A percentile compares a stretch with the other conserved stretches of the same genome.
Evolutionary conservation across 495 filamentous ascomycete genomes (phyloP).

Genomic region (Hyaloscypha variabilis): DNA sequence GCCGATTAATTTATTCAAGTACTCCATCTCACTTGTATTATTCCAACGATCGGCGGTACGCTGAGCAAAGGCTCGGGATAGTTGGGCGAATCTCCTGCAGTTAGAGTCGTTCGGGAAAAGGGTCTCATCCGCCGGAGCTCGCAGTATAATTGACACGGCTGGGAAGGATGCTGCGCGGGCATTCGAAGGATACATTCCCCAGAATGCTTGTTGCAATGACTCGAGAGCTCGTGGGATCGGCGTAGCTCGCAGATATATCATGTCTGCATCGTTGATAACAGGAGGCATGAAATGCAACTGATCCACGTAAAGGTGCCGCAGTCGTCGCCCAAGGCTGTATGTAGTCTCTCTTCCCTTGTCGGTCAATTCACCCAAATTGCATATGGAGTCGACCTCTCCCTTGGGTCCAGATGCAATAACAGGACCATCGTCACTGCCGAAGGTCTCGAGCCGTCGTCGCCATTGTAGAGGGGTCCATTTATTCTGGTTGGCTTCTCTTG

Average conservation of each 20-base stretch:
- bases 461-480: conserved; percentile 73
- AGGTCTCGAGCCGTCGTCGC: conserved; percentile 78
- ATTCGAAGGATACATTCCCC: conserved; percentile 82
- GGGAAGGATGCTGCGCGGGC: conserved; percentile 63
- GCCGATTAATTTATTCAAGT: conserved; percentile 70
- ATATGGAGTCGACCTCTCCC: conserved; percentile 75
- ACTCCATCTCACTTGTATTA: conserved; percentile 76
- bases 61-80: conserved; percentile 80
- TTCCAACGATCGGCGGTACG: conserved; percentile 84
- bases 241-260: conserved; percentile 84
- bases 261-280: conserved; percentile 61
- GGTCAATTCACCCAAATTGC: conserved; percentile 85
- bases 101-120: conserved; percentile 88
- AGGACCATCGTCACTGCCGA: conserved; percentile 72
- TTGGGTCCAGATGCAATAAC: conserved; percentile 65
- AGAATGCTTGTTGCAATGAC: conserved; percentile 86
- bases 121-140: conserved; percentile 80
- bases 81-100: conserved; percentile 81
- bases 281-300: conserved; percentile 83
- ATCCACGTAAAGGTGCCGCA: conserved; percentile 85
- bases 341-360: conserved; percentile 86
- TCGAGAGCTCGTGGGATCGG: conserved; percentile 85
- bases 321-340: conserved; percentile 73
- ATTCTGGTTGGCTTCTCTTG: conserved; percentile 48
- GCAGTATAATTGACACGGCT: conserved; percentile 72